A percentile compares a stretch with the other conserved stretches of the same genome.
Evolutionary conservation across 257 asterid genomes (phyloP).

Genomic region (Solanum gandarillasii): DNA sequence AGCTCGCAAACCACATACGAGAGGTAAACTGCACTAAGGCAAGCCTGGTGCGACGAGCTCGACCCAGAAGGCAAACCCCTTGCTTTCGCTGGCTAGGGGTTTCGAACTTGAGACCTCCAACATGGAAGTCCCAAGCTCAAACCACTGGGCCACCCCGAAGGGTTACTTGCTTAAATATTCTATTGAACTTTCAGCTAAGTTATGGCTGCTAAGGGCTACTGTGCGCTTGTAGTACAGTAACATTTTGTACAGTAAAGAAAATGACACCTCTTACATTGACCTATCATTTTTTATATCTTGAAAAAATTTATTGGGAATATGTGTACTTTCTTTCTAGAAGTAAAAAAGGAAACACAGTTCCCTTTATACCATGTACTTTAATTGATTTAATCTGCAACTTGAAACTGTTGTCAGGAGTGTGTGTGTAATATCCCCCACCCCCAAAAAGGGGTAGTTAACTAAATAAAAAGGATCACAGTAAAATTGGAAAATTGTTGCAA

Average conservation of each 20-base stretch:
- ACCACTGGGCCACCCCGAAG: too few species aligned
- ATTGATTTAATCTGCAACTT: background rate
- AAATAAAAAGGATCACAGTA: background rate
- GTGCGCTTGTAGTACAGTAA: background rate
- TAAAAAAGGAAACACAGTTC: background rate
- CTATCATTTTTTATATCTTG: background rate
- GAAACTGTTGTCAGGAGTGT: background rate
- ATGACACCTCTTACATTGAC: background rate
- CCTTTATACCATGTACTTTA: background rate
- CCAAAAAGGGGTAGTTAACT: background rate
- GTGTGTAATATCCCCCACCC: background rate
- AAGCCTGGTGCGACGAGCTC: too few species aligned
- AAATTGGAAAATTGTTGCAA: background rate
- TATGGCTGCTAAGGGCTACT: background rate
- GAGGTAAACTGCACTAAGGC: too few species aligned
- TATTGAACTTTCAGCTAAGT: background rate
- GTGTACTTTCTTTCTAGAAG: background rate
- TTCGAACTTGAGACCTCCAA: too few species aligned
- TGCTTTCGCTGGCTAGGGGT: too few species aligned
- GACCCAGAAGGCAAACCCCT: too few species aligned
- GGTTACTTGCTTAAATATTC: background rate
- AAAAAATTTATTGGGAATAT: background rate
- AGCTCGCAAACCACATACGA: too few species aligned
- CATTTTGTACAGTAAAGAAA: background rate
- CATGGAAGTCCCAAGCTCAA: too few species aligned